Evolutionary conservation across 225 moss, liverwort and hornwort species (phyloP).

Genomic region (Pseudoscleropodium purum): DNA sequence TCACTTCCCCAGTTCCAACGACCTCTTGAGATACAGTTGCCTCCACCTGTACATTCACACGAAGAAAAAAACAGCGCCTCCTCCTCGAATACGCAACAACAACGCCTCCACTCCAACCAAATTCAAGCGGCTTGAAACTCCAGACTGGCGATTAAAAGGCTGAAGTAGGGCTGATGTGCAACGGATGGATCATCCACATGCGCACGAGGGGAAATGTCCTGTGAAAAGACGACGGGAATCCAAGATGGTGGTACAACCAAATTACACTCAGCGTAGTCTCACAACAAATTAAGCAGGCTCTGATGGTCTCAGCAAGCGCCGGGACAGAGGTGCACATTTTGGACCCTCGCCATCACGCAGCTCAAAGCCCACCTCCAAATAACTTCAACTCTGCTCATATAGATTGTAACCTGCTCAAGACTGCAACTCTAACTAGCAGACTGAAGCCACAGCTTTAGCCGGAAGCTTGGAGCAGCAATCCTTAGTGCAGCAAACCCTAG

Average conservation of each 20-base stretch:
- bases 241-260: no score
- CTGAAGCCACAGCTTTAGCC: no score
- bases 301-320: background rate
- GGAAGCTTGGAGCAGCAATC: no score
- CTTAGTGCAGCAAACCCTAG: no score
- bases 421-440: background rate
- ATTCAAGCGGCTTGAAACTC: background rate
- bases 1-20: background rate
- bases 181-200: background rate
- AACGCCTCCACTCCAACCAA: background rate
- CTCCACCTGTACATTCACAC: background rate
- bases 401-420: background rate
- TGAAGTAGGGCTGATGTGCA: background rate
- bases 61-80: background rate
- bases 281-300: background rate
- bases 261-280: background rate
- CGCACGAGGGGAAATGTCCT: background rate
- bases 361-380: background rate
- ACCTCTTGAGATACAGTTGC: background rate
- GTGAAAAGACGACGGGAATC: background rate
- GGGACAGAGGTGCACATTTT: background rate
- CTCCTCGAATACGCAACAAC: background rate
- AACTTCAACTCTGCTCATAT: background rate
- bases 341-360: background rate
- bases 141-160: background rate